Percentiles rank a stretch among this genome's conserved stretches.
These are phyloP conservation scores for Coemansia sp. DNA, from an alignment of 192 early-diverging fungal genomes.

Conservation along the genomic window DNA sequence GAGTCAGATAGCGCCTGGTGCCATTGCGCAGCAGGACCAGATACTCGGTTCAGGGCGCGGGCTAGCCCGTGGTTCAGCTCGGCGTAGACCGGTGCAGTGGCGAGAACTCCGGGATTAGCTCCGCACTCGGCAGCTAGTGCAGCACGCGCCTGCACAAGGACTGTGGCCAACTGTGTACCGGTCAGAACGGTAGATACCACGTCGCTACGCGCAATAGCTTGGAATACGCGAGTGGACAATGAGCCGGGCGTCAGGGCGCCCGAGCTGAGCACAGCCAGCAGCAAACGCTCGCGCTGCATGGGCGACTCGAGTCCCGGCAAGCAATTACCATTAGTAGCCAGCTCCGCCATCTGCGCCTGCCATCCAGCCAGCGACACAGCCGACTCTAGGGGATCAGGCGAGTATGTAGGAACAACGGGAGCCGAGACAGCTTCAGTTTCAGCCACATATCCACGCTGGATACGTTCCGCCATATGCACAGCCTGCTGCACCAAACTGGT, in stretches of 20 bases:
- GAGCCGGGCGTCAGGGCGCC: conserved; percentile 12
- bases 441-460: conserved; percentile 38
- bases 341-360: conserved; percentile 27
- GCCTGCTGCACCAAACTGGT: conserved; percentile 35
- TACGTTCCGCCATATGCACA: conserved; percentile 36
- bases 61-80: conserved; percentile 27
- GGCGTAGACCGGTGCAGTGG: conserved; percentile 16
- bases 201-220: conserved; percentile 1
- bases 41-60: conserved; percentile 18
- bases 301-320: neutral
- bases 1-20: conserved; percentile 30
- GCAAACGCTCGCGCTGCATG: conserved; percentile 19
- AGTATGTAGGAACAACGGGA: neutral
- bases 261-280: conserved; percentile 34
- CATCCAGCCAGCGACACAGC: conserved; percentile 23
- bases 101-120: neutral
- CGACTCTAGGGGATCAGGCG: conserved; percentile 21
- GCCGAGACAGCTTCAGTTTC: neutral
- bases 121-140: conserved; percentile 17
- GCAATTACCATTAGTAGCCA: neutral
- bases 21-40: conserved; percentile 23
- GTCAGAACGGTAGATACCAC: neutral
- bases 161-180: conserved; percentile 4
- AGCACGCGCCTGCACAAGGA: conserved; percentile 20
- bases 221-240: conserved; percentile 2